These are phyloP conservation scores for Oryza meridionalis DNA, from an alignment of 176 grass and related monocot species.

Conservation along the genomic window DNA sequence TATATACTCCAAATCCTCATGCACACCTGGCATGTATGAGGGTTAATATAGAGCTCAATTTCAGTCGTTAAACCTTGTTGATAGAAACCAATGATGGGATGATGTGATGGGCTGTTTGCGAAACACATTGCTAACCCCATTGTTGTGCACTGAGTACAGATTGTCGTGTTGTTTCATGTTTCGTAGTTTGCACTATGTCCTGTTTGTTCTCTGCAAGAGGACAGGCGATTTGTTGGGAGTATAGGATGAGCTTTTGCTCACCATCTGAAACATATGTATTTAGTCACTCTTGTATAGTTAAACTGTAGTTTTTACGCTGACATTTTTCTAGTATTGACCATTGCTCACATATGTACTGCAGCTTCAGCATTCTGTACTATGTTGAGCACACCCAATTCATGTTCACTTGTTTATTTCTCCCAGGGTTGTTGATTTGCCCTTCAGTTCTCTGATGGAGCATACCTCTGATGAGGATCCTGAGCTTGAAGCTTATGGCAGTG, in stretches of 20 bases:
- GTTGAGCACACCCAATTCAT: background rate
- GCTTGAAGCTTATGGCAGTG: constrained; percentile 51
- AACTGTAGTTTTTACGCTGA: background rate
- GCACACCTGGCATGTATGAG: background rate
- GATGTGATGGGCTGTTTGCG: background rate
- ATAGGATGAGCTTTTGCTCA: background rate
- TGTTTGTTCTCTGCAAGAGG: background rate
- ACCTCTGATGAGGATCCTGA: constrained; percentile 56
- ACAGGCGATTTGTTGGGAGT: background rate
- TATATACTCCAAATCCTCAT: constrained; percentile 8
- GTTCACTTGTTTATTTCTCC: background rate
- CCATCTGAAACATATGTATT: constrained; percentile 7
- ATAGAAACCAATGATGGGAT: background rate
- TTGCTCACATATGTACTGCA: background rate
- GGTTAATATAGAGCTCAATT: background rate
- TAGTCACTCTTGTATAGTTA: background rate
- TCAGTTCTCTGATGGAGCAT: constrained; percentile 50
- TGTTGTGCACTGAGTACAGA: background rate
- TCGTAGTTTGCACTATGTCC: background rate
- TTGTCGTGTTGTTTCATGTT: background rate
- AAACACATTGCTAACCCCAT: background rate
- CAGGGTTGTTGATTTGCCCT: background rate
- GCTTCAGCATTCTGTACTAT: background rate
- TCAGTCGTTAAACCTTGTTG: constrained; percentile 19
- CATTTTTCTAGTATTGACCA: background rate